Evolutionary conservation across 139 green algal genomes (phyloP).

Genomic region (Closterium sp.): DNA sequence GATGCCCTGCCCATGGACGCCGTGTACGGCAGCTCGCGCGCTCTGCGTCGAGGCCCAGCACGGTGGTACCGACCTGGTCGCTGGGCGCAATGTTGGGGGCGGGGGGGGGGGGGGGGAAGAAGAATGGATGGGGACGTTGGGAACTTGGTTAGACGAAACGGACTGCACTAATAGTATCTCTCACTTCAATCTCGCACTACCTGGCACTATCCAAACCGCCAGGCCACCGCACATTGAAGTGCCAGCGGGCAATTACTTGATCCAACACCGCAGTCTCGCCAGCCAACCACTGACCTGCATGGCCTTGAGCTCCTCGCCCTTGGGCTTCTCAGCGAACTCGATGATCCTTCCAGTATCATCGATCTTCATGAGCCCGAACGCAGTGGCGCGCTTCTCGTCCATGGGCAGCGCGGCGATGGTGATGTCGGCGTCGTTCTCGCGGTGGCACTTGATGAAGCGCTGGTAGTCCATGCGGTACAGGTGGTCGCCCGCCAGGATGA

Average conservation of each 20-base stretch:
- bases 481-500: slow-evolving; percentile 99
- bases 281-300: slow-evolving; percentile 66
- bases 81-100: no score
- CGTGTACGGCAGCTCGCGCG: slow-evolving; percentile 93
- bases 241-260: no score
- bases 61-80: slow-evolving; percentile 92
- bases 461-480: slow-evolving; percentile 99
- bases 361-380: slow-evolving; percentile 99
- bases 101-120: no score
- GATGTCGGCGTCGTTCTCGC: slow-evolving; percentile 86
- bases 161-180: no score
- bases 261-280: no score
- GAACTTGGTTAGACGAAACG: no score
- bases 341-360: slow-evolving; percentile 78
- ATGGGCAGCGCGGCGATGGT: slow-evolving; percentile 95
- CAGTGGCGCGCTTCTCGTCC: slow-evolving; percentile 79
- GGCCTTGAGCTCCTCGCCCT: slow-evolving; percentile 77
- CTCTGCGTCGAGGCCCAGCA: slow-evolving; percentile 83
- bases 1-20: slow-evolving; percentile 99
- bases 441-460: slow-evolving; percentile 91
- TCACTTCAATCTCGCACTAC: no score
- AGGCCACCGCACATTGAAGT: no score
- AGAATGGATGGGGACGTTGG: no score
- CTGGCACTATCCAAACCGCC: no score
- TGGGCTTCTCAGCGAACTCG: slow-evolving; percentile 99